Conservation (phyloP, 306 rosid species). For the Gillenia trifoliata region DNA sequence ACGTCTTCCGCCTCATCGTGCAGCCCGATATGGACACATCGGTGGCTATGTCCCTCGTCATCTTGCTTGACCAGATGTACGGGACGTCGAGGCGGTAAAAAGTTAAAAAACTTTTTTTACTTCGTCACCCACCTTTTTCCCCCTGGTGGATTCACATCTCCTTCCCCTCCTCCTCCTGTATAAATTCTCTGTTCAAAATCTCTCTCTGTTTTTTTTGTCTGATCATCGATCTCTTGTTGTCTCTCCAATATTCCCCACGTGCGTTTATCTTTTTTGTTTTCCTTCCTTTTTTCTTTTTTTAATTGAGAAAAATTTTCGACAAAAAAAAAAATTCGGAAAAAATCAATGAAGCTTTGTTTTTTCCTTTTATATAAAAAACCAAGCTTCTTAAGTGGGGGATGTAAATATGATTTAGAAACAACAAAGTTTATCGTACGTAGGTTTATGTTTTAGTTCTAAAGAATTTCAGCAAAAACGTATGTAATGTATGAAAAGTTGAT, state of each 20-base stretch:
- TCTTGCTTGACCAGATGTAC: constrained; percentile 65
- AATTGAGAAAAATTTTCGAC: no score
- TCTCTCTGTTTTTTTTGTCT: background rate
- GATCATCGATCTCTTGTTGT: background rate
- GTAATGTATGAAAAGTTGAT: background rate
- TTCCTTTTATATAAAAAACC: constrained; percentile 41
- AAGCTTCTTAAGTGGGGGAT: constrained; percentile 21
- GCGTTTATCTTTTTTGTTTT: background rate
- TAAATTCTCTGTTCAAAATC: background rate
- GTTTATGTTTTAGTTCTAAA: background rate
- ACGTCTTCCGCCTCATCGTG: constrained; percentile 60
- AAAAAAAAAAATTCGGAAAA: background rate
- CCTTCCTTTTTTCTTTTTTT: background rate
- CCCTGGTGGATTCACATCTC: background rate
- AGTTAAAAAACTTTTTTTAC: background rate
- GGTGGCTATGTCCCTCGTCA: constrained; percentile 60
- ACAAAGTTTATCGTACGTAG: background rate
- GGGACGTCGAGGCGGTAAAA: constrained; percentile 27
- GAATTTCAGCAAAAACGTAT: background rate
- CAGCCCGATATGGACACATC: constrained; percentile 52
- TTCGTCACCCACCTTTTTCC: constrained; percentile 15
- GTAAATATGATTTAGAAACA: background rate
- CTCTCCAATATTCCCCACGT: background rate
- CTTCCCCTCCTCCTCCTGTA: background rate
- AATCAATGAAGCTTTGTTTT: constrained; percentile 32